Conservation (phyloP, 1,284 basidiomycete species). For the Psilocybe mexicana region DNA sequence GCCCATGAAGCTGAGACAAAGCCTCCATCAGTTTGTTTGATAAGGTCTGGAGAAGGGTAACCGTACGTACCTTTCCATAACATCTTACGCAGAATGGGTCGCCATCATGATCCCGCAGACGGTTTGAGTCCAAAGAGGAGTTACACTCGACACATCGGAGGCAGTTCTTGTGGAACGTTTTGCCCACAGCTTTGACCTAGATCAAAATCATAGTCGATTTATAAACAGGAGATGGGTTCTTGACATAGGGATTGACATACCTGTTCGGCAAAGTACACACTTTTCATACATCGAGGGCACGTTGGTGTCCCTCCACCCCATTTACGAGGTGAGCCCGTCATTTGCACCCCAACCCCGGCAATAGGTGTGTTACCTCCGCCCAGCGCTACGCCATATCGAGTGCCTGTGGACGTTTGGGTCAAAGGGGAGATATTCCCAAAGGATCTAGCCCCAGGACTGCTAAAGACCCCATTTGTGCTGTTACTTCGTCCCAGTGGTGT, state of each 20-base stretch:
- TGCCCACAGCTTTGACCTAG: constrained; percentile 72
- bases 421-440: constrained; percentile 14
- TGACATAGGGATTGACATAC: constrained; percentile 18
- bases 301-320: constrained; percentile 37
- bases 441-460: neutral
- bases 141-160: constrained; percentile 70
- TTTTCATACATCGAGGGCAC: constrained; percentile 39
- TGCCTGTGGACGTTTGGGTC: constrained; percentile 28
- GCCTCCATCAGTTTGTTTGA: neutral
- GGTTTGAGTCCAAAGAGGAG: constrained; percentile 63
- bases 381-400: constrained; percentile 32
- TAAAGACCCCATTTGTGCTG: neutral
- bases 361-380: constrained; percentile 12
- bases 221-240: neutral
- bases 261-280: constrained; percentile 45
- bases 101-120: constrained; percentile 72
- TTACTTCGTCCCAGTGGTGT: neutral
- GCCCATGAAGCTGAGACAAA: constrained; percentile 57
- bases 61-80: constrained; percentile 63
- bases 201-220: neutral
- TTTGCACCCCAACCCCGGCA: constrained; percentile 22
- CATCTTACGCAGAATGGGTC: constrained; percentile 68
- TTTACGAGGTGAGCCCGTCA: constrained; percentile 31
- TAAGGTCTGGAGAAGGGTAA: neutral
- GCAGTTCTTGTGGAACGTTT: constrained; percentile 77